Conservation (phyloP, 2,329 filamentous ascomycete species). For the Aspergillus fructus region DNA sequence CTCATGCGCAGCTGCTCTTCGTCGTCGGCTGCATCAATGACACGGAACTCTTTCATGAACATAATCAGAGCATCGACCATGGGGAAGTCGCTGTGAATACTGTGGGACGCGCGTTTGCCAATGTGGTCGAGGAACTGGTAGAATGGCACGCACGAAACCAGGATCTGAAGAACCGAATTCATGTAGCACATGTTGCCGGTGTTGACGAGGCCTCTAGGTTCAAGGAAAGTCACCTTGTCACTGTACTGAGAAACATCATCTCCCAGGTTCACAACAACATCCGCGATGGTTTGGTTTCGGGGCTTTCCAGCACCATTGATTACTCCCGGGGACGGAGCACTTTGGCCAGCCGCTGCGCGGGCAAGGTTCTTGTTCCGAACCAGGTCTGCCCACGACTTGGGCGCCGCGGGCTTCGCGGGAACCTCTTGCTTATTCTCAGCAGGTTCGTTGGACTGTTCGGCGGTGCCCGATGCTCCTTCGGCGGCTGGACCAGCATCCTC, state of each 20-base stretch:
- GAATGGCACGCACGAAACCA: slow-evolving; percentile 91
- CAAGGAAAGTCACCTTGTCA: slow-evolving; percentile 74
- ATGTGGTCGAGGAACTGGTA: slow-evolving; percentile 90
- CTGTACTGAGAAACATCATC: slow-evolving; percentile 58
- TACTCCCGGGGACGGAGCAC: slow-evolving; percentile 23
- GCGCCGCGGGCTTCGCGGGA: slow-evolving; percentile 43
- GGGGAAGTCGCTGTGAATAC: slow-evolving; percentile 93
- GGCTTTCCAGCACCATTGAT: slow-evolving; percentile 44
- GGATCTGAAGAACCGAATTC: slow-evolving; percentile 97
- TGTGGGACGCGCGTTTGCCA: slow-evolving; percentile 78
- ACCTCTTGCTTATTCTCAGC: slow-evolving; percentile 25
- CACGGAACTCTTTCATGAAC: slow-evolving; percentile 89
- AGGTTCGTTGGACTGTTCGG: slow-evolving; percentile 8
- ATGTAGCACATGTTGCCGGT: slow-evolving; percentile 99
- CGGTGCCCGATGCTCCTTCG: slow-evolving; percentile 9
- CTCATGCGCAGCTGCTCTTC: slow-evolving; percentile 70
- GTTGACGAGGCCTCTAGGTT: slow-evolving; percentile 91
- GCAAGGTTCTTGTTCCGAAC: slow-evolving; percentile 54
- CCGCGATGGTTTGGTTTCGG: slow-evolving; percentile 65
- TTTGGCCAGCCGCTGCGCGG: slow-evolving; percentile 28
- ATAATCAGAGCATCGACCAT: slow-evolving; percentile 95
- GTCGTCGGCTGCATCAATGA: slow-evolving; percentile 75
- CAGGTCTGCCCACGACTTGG: slow-evolving; percentile 69
- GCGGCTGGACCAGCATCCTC: slow-evolving; percentile 4
- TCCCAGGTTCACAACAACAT: slow-evolving; percentile 73